Evolutionary conservation across 805 yeast species (phyloP), one percentile per base, ranked within the genome.

Genomic region (Wilhelminamyces savonicus): DNA sequence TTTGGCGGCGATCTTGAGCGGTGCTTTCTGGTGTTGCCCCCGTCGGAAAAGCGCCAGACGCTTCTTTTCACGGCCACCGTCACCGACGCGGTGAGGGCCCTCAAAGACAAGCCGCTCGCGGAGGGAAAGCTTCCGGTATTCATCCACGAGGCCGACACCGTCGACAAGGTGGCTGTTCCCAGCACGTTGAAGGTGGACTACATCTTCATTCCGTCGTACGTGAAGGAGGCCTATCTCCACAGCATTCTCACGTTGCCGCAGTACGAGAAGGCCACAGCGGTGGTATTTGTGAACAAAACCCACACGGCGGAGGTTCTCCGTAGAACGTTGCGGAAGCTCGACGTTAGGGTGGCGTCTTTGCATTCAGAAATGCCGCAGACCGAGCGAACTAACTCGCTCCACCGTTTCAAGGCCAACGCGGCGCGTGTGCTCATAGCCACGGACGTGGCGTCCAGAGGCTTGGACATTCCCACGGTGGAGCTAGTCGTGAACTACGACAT

Each of bases 391-490:
- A 86, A 84, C 52, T 84, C 97, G 0, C 63, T 92, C 32, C 97
- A 88, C 41, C 68, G 97, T 46, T 92, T 92, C 60, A 74, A 90
- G 48, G 97, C 97, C 0, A 82, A 84, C 32, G 97, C 95, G 3
- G 97, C 97, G 0, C 71, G 94, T 27, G 85, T 92, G 1, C 61
- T 92, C 32, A 79, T 92, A 12, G 96, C 97, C 6, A 92, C 99
- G 0, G 98, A 92, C 54, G 97, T 92, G 14, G 98, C 96, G 2
- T 80, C 95, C 17, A 77, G 98, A 74, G 98, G 98, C 54, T 71
- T 92, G 41, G 98, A 92, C 69, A 92, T 92, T 33, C 98, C 97
- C 8, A 69, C 76, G 7, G 98, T 92, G 3, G 90, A 80, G 49
- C 65, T 92, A 43, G 97, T 92, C 16, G 61, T 92, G 16, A 92